Base-by-base conservation (phyloP, 225 moss, liverwort and hornwort species). In the Physcomitrium patens region DNA sequence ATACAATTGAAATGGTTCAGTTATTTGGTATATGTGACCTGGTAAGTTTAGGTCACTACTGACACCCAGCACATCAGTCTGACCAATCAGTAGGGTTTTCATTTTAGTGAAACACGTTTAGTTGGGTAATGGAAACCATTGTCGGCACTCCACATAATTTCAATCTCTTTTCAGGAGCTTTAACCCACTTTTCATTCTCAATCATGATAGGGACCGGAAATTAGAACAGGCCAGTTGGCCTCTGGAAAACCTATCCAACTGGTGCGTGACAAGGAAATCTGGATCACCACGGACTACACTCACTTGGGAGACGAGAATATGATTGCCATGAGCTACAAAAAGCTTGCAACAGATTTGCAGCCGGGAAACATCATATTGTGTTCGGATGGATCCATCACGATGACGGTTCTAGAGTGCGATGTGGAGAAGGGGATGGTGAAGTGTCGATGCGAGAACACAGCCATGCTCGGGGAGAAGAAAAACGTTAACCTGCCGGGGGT, bases 401-500 rank as follows among this genome's bases (percentile, higher is more conserved):
- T 96, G 84, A 86, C 84, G 2, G 96, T 96, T 14, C 17, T 96
- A 7, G 83, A 90, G 16, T 89, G 89, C 43, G 89, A 96, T 79
- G 20, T 15, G 15, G 78, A 5, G 2, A 85, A 78, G 12, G 94
- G 92, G 44, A 64, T 80, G 71, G 96, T 96, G 65, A 85, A 77
- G 65, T 92, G 89, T 68, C 86, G 82, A 73, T 93, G 96, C 51
- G 92, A 90, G 67, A 96, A 96, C 71, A 87, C 92, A 10, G 96
- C 89, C 31, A 80, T 86, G 76, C 87, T 96, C 8, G 96, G 96
- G 41, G 96, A 96, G 82, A 89, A 89, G 80, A 96, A 96, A 83
- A 96, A 96, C 63, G 92, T 92, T 58, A 96, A 96, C 15, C 58
- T 96, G 66, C 96, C 96, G 11, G 96, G 96, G 57, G 63, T 96